These are phyloP conservation scores for Xanthoconium stramineum DNA, from an alignment of 768 basidiomycete genomes.

Conservation along the genomic window DNA sequence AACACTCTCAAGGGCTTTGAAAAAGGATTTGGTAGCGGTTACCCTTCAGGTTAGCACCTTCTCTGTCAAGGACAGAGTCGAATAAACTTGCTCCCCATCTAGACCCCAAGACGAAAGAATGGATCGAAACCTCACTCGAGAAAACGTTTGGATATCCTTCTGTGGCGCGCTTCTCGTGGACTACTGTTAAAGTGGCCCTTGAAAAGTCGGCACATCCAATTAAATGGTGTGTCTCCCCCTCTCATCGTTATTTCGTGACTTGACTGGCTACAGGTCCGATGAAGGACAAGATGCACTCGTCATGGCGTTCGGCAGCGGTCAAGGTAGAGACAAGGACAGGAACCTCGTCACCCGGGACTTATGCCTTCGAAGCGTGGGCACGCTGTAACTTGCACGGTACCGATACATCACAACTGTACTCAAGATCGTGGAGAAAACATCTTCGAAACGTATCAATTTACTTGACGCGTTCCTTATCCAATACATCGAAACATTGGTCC, in stretches of 20 bases:
- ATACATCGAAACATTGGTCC: neutral
- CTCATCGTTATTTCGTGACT: neutral
- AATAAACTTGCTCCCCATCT: neutral
- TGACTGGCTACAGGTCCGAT: conserved; percentile 59
- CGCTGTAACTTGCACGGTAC: conserved; percentile 40
- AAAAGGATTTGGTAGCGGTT: conserved; percentile 70
- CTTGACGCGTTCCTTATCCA: neutral
- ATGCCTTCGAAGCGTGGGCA: conserved; percentile 64
- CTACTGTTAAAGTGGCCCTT: conserved; percentile 81
- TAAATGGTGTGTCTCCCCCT: conserved; percentile 61
- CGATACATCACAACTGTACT: conserved; percentile 10
- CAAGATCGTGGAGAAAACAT: neutral
- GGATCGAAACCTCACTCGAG: conserved; percentile 73
- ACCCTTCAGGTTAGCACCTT: conserved; percentile 68
- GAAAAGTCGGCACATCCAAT: conserved; percentile 77
- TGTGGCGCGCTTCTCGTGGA: conserved; percentile 92
- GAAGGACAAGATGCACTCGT: conserved; percentile 76
- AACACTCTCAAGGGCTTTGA: conserved; percentile 27
- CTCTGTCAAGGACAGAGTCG: neutral
- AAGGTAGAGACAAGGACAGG: conserved; percentile 73
- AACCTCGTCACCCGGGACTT: conserved; percentile 71
- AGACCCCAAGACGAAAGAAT: conserved; percentile 93
- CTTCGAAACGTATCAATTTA: neutral
- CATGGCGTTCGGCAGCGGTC: conserved; percentile 68
- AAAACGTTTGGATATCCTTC: conserved; percentile 92